Percentiles rank a stretch among this genome's conserved stretches.
Evolutionary conservation across 129 eudicot genomes (phyloP).

Genomic region (Escallonia rubra): DNA sequence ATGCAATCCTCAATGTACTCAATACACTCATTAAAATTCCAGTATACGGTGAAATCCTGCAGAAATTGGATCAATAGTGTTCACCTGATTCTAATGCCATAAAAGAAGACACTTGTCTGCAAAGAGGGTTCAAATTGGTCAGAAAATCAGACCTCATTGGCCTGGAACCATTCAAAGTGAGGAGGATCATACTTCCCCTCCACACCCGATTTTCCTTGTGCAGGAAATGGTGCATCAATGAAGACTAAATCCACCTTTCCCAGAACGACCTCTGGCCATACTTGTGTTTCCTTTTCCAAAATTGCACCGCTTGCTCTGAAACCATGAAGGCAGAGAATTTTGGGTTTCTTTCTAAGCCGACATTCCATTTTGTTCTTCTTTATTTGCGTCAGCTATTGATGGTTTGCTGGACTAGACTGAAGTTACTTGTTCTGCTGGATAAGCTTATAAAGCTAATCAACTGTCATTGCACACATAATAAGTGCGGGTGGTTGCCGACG

Average conservation of each 20-base stretch:
- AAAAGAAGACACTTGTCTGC: too few species aligned
- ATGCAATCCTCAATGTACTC: not conserved
- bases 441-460: too few species aligned
- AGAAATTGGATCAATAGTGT: not conserved
- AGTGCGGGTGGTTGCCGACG: too few species aligned
- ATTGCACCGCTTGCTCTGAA: slow-evolving; percentile 25
- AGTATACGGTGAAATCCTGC: not conserved
- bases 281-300: slow-evolving; percentile 11
- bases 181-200: slow-evolving; percentile 1
- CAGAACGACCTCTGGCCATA: slow-evolving; percentile 35
- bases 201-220: slow-evolving; percentile 23
- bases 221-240: slow-evolving; percentile 40
- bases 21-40: not conserved
- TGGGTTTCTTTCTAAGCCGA: slow-evolving; percentile 18
- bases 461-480: too few species aligned
- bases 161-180: slow-evolving; percentile 1
- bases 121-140: too few species aligned
- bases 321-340: slow-evolving; percentile 52
- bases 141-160: not conserved
- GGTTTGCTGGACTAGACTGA: too few species aligned
- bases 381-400: not conserved
- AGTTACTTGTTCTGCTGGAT: too few species aligned
- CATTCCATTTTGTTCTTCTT: not conserved
- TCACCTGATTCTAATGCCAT: too few species aligned
- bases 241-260: slow-evolving; percentile 37